Conservation (phyloP, 192 early-diverging fungal species). For the Hyaloraphidium curvatum region DNA sequence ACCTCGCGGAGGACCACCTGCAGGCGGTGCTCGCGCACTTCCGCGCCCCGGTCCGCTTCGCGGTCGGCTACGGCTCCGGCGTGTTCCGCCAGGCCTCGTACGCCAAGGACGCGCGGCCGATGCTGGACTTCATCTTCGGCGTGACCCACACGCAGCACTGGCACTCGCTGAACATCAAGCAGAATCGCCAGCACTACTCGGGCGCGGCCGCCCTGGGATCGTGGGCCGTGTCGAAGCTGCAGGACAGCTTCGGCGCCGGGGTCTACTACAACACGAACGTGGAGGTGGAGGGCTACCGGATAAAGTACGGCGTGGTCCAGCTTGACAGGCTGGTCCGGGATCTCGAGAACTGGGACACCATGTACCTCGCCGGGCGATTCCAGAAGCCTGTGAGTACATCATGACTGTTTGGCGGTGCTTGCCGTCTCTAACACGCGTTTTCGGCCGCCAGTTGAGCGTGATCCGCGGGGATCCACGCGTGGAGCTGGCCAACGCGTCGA, state of each 20-base stretch:
- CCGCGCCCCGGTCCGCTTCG: conserved; percentile 36
- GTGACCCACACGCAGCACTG: conserved; percentile 90
- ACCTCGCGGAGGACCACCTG: too few species aligned
- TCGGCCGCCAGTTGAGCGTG: conserved; percentile 36
- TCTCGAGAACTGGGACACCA: conserved; percentile 79
- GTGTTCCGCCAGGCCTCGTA: conserved; percentile 83
- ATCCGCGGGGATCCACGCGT: conserved; percentile 56
- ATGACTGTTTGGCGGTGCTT: neutral
- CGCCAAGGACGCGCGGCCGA: conserved; percentile 35
- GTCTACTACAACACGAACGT: conserved; percentile 94
- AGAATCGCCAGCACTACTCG: conserved; percentile 86
- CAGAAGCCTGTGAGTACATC: conserved; percentile 63
- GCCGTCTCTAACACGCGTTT: conserved; percentile 5
- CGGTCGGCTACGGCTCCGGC: conserved; percentile 89
- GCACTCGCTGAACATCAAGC: conserved; percentile 90
- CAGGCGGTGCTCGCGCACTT: neutral
- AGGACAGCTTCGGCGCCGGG: conserved; percentile 73
- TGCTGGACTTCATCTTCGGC: conserved; percentile 92
- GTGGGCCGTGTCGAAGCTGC: conserved; percentile 43
- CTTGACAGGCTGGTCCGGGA: conserved; percentile 74
- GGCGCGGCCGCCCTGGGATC: conserved; percentile 51
- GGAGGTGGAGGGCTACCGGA: conserved; percentile 55
- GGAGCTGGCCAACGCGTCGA: conserved; percentile 56
- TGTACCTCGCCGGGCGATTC: conserved; percentile 91
- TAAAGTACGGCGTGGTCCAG: conserved; percentile 96